Percentiles rank a stretch among this genome's conserved stretches.
Evolutionary conservation across 139 green algal species (phyloP).

Genomic region (Volvox africanus): DNA sequence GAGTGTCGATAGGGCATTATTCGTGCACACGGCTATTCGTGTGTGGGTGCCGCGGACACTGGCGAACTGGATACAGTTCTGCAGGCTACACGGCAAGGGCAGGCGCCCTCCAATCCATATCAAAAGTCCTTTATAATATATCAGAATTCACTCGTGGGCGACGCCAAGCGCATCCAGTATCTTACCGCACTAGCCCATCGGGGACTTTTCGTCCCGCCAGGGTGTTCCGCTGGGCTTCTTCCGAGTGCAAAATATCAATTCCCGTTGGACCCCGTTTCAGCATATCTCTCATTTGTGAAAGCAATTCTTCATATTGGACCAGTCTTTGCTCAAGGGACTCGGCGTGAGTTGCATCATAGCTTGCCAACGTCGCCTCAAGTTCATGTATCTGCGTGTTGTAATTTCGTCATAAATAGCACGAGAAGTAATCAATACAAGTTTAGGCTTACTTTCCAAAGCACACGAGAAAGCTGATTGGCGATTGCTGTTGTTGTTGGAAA

Average conservation of each 20-base stretch:
- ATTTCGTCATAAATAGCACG: background rate
- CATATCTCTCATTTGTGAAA: constrained; percentile 20
- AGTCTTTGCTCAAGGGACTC: constrained; percentile 19
- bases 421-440: background rate
- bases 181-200: constrained; percentile 35
- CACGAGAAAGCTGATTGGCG: background rate
- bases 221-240: background rate
- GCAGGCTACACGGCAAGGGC: too few species aligned
- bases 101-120: too few species aligned
- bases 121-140: too few species aligned
- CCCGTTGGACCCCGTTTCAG: background rate
- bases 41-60: too few species aligned
- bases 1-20: too few species aligned
- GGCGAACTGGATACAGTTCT: too few species aligned
- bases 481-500: constrained; percentile 7
- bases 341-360: constrained; percentile 7
- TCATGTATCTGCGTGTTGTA: constrained; percentile 17
- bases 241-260: background rate
- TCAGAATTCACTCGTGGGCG: too few species aligned
- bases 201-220: constrained; percentile 21
- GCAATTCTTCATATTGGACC: constrained; percentile 25
- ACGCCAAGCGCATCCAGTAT: too few species aligned
- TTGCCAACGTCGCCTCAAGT: constrained; percentile 8
- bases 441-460: constrained; percentile 24
- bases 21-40: too few species aligned